Percentiles rank a stretch among this genome's conserved stretches.
Evolutionary conservation across 805 yeast species (phyloP).

Genomic region (Wickerhamiella azymoides): DNA sequence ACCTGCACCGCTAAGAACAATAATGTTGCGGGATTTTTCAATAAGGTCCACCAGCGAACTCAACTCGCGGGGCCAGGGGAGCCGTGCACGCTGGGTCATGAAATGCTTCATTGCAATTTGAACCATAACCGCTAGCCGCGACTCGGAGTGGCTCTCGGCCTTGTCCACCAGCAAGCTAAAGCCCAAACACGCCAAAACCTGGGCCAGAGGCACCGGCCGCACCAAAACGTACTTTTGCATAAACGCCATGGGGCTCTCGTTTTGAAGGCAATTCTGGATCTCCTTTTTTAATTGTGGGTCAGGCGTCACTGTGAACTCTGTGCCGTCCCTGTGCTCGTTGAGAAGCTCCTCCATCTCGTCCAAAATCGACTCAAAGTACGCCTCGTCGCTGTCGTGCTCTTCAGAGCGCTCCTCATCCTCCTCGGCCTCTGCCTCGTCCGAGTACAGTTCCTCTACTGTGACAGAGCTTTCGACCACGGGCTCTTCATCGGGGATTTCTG

Average conservation of each 20-base stretch:
- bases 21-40: constrained; percentile 40
- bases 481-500: not conserved
- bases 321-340: constrained; percentile 11
- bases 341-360: constrained; percentile 18
- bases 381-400: no score
- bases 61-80: constrained; percentile 28
- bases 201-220: constrained; percentile 35
- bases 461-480: constrained; percentile 1
- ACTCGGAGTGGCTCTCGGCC: constrained; percentile 11
- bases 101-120: constrained; percentile 18
- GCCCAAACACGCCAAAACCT: constrained; percentile 50
- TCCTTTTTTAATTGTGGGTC: constrained; percentile 32
- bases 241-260: constrained; percentile 46
- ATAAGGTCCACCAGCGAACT: constrained; percentile 46
- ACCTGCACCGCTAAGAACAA: constrained; percentile 87
- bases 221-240: constrained; percentile 49
- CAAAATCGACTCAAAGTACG: constrained; percentile 15
- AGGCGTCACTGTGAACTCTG: constrained; percentile 14
- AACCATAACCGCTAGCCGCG: constrained; percentile 16
- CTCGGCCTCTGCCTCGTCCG: constrained; percentile 8
- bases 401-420: constrained; percentile 12
- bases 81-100: constrained; percentile 14
- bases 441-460: not conserved
- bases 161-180: constrained; percentile 29
- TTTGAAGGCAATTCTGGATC: constrained; percentile 42